Evolutionary conservation across 2,329 filamentous ascomycete genomes (phyloP), one percentile per base, ranked within the genome.

Genomic region (Talaromyces sp.): DNA sequence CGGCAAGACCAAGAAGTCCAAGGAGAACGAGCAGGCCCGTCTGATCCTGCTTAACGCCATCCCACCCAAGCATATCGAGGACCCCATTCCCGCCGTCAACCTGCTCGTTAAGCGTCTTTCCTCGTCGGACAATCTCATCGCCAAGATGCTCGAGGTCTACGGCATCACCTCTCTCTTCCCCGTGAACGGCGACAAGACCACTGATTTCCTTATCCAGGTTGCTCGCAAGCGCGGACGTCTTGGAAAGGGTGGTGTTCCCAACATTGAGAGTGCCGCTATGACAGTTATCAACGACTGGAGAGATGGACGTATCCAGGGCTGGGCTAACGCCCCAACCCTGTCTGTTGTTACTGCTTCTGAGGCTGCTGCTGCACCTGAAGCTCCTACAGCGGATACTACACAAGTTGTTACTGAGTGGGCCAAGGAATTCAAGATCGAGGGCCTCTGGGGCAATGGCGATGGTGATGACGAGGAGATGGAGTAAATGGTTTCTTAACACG

Each of bases 201-300:
- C 86, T 14, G 91, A 97, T 72, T 97, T 97, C 77, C 77, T 99
- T 32, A 86, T 97, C 49, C 93, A 99, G 71, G 93, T 99, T 11
- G 94, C 94, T 4, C 85, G 94, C 66, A 97, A 96, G 80, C 84
- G 94, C 55, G 94, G 94, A 48, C 82, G 94, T 52, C 80, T 99
- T 14, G 91, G 93, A 46, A 88, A 89, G 63, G 92, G 93, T 17
- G 94, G 94, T 57, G 82, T 97, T 14, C 94, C 94, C 39, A 99
- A 97, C 73, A 74, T 97, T 54, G 81, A 86, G 62, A 86, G 89
- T 49, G 93, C 94, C 7, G 94, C 93, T 58, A 93, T 94, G 82
- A 88, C 90, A 0, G 92, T 99, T 51, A 86, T 99, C 52, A 94
- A 86, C n/a, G 94, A 99, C 77, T 96, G 94, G 90, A 85, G 94